Percentiles rank a stretch among this genome's conserved stretches.
Evolutionary conservation across 225 moss, liverwort and hornwort genomes (phyloP).

Genomic region (Pseudisothecium myosuroides): DNA sequence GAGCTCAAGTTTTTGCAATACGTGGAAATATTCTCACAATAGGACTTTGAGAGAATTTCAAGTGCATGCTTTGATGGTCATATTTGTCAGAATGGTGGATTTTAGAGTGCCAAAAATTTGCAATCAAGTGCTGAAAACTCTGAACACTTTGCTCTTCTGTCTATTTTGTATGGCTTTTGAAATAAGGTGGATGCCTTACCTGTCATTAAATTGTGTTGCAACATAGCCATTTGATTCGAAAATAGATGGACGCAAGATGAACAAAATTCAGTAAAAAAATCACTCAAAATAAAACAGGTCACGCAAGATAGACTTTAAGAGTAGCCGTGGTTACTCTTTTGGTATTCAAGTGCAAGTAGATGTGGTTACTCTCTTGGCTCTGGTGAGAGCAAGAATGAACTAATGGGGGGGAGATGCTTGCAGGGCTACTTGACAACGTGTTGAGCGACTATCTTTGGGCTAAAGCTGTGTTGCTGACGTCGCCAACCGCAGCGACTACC

Average conservation of each 20-base stretch:
- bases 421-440: constrained; percentile 83
- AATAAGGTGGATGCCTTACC: neutral
- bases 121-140: neutral
- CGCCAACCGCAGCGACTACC: constrained; percentile 86
- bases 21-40: neutral
- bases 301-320: neutral
- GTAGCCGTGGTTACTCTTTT: neutral
- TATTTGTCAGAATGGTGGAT: neutral
- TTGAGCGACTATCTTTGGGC: constrained; percentile 98
- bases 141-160: neutral
- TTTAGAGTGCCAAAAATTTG: neutral
- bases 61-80: neutral
- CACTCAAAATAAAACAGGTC: neutral
- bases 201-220: neutral
- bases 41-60: neutral
- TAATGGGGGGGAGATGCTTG: neutral
- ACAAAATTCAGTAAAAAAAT: neutral
- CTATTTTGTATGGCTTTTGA: neutral
- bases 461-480: constrained; percentile 75
- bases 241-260: neutral
- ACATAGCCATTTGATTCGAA: neutral
- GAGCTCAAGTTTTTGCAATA: neutral
- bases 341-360: neutral
- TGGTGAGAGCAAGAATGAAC: neutral
- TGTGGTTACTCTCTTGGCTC: neutral